Base-by-base conservation (phyloP, 345 rosid species). In the Salix suchowensis region DNA sequence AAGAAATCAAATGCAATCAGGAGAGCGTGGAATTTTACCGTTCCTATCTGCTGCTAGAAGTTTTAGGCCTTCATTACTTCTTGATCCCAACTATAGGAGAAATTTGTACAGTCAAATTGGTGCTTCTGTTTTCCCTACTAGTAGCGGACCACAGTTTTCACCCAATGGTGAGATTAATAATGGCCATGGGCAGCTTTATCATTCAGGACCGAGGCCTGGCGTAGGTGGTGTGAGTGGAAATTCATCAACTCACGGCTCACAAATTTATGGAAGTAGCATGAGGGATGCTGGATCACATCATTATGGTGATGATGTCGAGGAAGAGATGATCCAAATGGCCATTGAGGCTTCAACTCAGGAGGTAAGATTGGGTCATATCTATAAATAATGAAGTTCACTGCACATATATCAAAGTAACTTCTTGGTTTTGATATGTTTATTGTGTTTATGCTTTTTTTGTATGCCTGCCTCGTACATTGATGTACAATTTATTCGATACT, bases 321-420 rank as follows among this genome's bases (percentile, higher is more conserved):
- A 90, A 54, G 90, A 91, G 80, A 90, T 92, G 94, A 60, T 92
- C 67, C 89, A 83, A 83, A 83, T 86, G 74, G 98, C 97, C 44
- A 86, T 92, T 69, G 95, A 89, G 86, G 94, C 97, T 85, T 94
- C 98, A 19, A 87, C 80, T 80, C 82, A 71, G 69, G 95, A 88
- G 78, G 86, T 83, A 82, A 79, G 74, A 73, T 83, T 74, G 73
- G 74, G 48, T 79, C 68, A 42, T 80, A 66, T 42, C 67, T 73
- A 76, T 70, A 52, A 52, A 44, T 26, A 67, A 60, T 74, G 32
- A 79, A 77, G 16, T 80, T 74, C 73, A 24, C 69, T 68, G 36
- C 30, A 74, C 78, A 72, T 78, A 74, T 28, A 23, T 34, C n/a
- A 76, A 72, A 50, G 73, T 44, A 70, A 46, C 65, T 67, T 77